Percentiles rank a stretch among this genome's conserved stretches.
phyloP scores from a whole-genome alignment of 257 asterid genomes.

The Echites panduratus region DNA sequence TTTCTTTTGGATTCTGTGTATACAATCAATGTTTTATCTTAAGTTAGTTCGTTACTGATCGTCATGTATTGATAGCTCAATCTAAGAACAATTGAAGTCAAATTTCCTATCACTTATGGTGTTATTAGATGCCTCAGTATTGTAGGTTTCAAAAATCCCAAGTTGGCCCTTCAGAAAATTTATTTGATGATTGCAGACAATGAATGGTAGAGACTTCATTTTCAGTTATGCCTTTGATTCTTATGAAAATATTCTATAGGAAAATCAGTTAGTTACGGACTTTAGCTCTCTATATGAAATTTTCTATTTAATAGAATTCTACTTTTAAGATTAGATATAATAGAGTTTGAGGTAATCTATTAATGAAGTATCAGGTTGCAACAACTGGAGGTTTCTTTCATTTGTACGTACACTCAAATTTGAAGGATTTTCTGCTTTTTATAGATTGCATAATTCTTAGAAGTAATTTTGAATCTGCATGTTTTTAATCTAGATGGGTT shows the following conservation, averaged over 20 bases:
- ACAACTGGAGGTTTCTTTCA: not conserved
- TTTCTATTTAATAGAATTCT: not conserved
- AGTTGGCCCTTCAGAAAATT: not conserved
- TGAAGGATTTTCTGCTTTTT: not conserved
- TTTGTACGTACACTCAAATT: not conserved
- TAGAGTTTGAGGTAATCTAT: not conserved
- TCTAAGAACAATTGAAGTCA: not conserved
- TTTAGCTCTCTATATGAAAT: not conserved
- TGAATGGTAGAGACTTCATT: not conserved
- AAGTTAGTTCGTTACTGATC: not conserved
- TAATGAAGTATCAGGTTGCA: not conserved
- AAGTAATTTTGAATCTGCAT: not conserved
- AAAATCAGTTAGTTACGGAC: no score
- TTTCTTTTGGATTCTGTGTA: not conserved
- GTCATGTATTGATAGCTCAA: not conserved
- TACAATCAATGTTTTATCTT: not conserved
- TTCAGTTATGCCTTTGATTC: not conserved
- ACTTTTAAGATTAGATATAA: not conserved
- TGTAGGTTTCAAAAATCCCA: not conserved
- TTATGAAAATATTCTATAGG: not conserved
- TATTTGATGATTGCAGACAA: not conserved
- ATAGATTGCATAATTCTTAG: not conserved
- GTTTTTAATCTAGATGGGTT: constrained; percentile 27
- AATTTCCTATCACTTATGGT: not conserved
- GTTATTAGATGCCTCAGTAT: not conserved